These are phyloP conservation scores for Moniliophthora roreri DNA, from an alignment of 1,284 basidiomycete genomes.

Conservation along the genomic window DNA sequence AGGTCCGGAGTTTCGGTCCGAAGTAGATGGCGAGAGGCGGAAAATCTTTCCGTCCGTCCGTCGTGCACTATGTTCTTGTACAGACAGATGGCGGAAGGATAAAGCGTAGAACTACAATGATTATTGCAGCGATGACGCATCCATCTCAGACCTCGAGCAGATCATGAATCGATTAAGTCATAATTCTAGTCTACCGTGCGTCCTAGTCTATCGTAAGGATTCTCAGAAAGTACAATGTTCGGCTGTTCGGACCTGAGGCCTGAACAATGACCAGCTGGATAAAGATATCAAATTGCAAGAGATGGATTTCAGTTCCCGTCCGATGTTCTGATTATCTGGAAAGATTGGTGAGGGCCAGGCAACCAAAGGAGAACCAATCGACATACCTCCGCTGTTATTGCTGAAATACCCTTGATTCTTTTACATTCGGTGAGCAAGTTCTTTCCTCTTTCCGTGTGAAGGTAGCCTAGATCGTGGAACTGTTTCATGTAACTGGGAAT, in stretches of 20 bases:
- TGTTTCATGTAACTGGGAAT: conserved; percentile 49
- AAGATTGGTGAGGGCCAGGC: neutral
- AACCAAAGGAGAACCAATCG: neutral
- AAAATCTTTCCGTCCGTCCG: too few species aligned
- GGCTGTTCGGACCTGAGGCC: neutral
- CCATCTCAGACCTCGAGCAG: too few species aligned
- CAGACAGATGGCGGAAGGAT: too few species aligned
- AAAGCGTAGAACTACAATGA: too few species aligned
- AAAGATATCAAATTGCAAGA: neutral
- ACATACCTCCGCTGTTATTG: conserved; percentile 39
- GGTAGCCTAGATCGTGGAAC: conserved; percentile 46
- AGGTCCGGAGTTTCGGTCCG: too few species aligned
- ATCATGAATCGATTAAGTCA: too few species aligned
- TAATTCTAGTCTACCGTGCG: neutral
- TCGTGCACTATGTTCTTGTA: too few species aligned
- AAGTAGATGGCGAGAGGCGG: too few species aligned
- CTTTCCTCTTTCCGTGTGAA: conserved; percentile 47
- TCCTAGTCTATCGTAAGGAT: neutral
- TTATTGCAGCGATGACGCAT: too few species aligned
- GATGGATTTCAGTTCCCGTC: neutral
- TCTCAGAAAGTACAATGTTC: neutral
- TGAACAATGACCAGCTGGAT: neutral
- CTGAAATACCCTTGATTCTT: conserved; percentile 56
- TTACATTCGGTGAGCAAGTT: conserved; percentile 65
- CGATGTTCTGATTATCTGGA: neutral